Evolutionary conservation across 371 early-diverging fungal genomes (phyloP), one percentile per base, ranked within the genome.

Genomic region (Apophysomyces variabilis): DNA sequence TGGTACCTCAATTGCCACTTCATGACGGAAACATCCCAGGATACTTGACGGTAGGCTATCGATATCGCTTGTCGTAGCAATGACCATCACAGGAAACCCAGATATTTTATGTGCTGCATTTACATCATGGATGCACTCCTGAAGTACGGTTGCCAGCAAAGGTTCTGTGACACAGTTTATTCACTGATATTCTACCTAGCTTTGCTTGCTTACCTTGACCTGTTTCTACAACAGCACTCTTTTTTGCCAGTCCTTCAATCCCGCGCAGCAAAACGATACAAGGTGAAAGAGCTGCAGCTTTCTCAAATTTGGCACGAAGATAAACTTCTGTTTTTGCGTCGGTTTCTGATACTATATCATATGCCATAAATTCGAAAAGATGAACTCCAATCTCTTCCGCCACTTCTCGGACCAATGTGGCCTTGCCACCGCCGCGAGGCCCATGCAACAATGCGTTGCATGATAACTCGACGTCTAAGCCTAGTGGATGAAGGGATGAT

Each of bases 401-500:
- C 0, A 90, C 87, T 61, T 85, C 78, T 13, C 77, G 79, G 0
- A 93, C 79, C 44, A 93, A 61, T 0, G 89, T 85, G 26, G 86
- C 79, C 68, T 96, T 97, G 11, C 96, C 97, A 7, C 87, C 89
- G n/a, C 97, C 97, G 4, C 90, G 79, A 12, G 91, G 85, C 11
- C 97, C 96, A 62, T 91, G 89, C 14, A 96, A 66, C 44, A 96
- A 68, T 0, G 91, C 85, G 1, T 91, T 88, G 64, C 94, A 93
- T 4, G 85, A 83, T 21, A 95, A 73, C 13, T 88, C 86, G 38
- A 91, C 86, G 36, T 87, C 78, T 13, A 84, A 70, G 0, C 93
- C 87, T 18, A 89, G 74, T 12, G 93, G 92, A 73, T 95, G 92
- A 13, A 94, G 74, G 26, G 90, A 89, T 0, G 94, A 88, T 2